These are phyloP conservation scores for Fusarium veterinarium DNA, from an alignment of 2,329 filamentous ascomycete genomes.

Conservation along the genomic window DNA sequence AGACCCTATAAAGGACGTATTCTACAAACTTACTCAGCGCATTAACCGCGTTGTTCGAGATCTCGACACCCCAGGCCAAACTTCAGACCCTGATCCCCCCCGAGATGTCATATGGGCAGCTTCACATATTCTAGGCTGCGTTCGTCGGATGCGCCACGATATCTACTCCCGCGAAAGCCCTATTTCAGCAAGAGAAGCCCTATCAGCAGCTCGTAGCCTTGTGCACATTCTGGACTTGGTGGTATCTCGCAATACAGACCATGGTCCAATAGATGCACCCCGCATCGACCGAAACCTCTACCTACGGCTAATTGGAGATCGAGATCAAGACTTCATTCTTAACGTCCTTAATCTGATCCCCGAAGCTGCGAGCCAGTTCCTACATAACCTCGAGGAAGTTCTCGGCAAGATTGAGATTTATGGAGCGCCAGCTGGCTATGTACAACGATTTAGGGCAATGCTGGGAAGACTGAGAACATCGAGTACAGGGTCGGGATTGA, in stretches of 20 bases:
- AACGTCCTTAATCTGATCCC: conserved; percentile 57
- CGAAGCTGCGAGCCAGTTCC: conserved; percentile 57
- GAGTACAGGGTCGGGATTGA: conserved; percentile 45
- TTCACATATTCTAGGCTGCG: conserved; percentile 57
- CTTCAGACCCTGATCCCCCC: conserved; percentile 45
- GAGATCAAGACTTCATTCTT: conserved; percentile 58
- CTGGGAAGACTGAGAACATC: conserved; percentile 47
- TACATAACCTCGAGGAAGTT: conserved; percentile 52
- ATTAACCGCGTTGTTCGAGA: conserved; percentile 59
- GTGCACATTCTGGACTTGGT: conserved; percentile 61
- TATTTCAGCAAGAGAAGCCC: conserved; percentile 53
- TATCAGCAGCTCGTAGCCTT: conserved; percentile 60
- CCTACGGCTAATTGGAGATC: conserved; percentile 58
- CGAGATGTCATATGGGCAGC: conserved; percentile 62
- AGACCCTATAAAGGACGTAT: conserved; percentile 59
- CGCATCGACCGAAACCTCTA: conserved; percentile 59
- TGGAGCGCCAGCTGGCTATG: conserved; percentile 51
- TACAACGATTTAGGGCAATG: conserved; percentile 50
- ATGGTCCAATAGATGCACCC: conserved; percentile 44
- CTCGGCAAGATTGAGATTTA: conserved; percentile 49
- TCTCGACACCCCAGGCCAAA: conserved; percentile 48
- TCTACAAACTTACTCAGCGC: conserved; percentile 61
- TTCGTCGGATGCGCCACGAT: conserved; percentile 56
- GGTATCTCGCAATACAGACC: conserved; percentile 54
- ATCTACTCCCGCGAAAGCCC: conserved; percentile 54